Base-by-base conservation (phyloP, 1,284 basidiomycete species). In the Ustilago loliicola region DNA sequence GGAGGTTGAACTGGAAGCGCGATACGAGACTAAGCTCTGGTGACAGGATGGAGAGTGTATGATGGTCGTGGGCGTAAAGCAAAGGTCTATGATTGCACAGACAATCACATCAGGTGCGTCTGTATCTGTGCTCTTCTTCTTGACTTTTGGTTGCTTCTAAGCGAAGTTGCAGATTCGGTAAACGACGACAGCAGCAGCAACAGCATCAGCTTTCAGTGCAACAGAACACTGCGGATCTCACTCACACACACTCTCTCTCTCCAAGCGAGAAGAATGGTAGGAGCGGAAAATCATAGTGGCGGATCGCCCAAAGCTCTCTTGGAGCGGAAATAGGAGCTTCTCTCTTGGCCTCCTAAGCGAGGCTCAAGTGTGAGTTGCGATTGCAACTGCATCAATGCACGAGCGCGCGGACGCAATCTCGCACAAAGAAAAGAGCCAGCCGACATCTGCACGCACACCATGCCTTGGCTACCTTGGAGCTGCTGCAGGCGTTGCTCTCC, bases 21-120 rank as follows among this genome's bases (percentile, higher is more conserved):
- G 32, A 11, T n/a, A 34, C 32, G 5, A 34, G 32, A 34, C 5
- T 7, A 34, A 34, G 32, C 7, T 34, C 5, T 11, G 5, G 32
- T 34, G 11, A 34, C n/a, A 34, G 11, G 32, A 34, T 11, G 6
- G 11, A 34, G 32, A 11, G 11, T 34, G 36, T n/a, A 38, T 45
- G 21, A 45, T 45, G 42, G 21, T 45, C 7, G 42, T 45, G 42
- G 42, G 42, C 42, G 42, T 45, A 45, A 45, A 45, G 42, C 42
- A 45, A 45, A n/a, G 2, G 21, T 21, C n/a, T 45, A n/a, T 9
- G 7, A 21, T 45, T 10, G 21, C 42, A 45, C 21, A 40, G 42
- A 21, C 1, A 19, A 40, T 40, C 38, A 40, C 6, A 40, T 7
- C 15, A 40, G 38, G 19, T 40, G 11, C 13, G 38, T 45, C 27